Evolutionary conservation across 495 filamentous ascomycete species (phyloP), one percentile per base, ranked within the genome.

Genomic region (Penicillium taxi): DNA sequence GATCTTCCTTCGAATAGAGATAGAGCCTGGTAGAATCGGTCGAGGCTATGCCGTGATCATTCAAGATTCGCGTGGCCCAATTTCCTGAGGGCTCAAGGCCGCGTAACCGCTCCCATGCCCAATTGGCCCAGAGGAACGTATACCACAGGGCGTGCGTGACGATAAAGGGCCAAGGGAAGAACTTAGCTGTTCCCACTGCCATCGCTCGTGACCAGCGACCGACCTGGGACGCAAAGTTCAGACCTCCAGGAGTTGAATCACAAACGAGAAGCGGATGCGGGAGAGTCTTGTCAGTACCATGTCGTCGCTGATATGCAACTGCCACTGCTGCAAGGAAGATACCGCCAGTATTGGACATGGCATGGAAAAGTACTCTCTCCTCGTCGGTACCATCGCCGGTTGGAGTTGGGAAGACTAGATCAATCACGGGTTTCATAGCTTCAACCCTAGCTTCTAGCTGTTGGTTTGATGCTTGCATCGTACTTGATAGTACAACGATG

Each of bases 1-100:
- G 66, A 53, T 77, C 73, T 25, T 63, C 60, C 47, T 70, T 72
- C 12, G 65, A 70, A 44, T 75, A 75, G 6, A 74, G 41, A 42
- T 73, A 75, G 26, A 76, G 12, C 25, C 67, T 48, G 9, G 35
- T 41, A 1, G 52, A 22, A 1, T 41, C 37, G 14, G 34, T 33
- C 9, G 44, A 38, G 8, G 45, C 32, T 5, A 50, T 38, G 0
- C 35, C 9, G n/a, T 41, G 42, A 41, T 62, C 49, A 19, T 46
- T 52, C 43, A 59, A 44, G 3, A 48, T 33, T 2, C 45, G 34
- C n/a, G 36, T 43, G 14, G 46, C 50, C 45, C 45, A 52, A 13
- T 45, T 47, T 6, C 55, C 48, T 0, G 57, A 50, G 0, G 53
- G 42, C 22, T 42, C 52, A 9, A 32, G 19, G 2, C 48, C 48